phyloP scores from a whole-genome alignment of 192 early-diverging fungal genomes.

The Backusella australiensis region DNA sequence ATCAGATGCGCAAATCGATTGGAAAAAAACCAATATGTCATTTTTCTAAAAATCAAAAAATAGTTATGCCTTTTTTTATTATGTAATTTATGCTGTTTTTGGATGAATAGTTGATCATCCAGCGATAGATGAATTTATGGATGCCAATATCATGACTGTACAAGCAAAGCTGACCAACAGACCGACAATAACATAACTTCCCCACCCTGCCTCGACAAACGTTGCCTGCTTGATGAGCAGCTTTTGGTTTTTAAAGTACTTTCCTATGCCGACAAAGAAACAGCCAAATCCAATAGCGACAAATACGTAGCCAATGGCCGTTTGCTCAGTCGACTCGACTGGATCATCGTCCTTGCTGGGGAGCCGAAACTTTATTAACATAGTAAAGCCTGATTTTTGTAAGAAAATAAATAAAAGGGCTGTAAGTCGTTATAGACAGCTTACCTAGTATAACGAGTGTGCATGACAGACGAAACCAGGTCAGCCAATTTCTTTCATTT shows the following conservation, averaged over 20 bases:
- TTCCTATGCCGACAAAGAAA: constrained; percentile 19
- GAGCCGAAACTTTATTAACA: constrained; percentile 29
- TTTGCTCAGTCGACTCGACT: background rate
- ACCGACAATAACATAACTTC: constrained; percentile 19
- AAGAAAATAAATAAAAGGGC: background rate
- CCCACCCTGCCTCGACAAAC: constrained; percentile 34
- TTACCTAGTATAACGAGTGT: constrained; percentile 36
- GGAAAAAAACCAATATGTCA: too few species aligned
- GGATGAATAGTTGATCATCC: background rate
- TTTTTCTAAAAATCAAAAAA: background rate
- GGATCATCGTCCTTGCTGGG: background rate
- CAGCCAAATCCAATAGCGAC: constrained; percentile 20
- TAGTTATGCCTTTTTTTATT: background rate
- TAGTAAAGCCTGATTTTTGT: constrained; percentile 25
- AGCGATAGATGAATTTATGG: background rate
- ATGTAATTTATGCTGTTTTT: background rate
- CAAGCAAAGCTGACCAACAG: constrained; percentile 23
- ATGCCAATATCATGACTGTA: constrained; percentile 26
- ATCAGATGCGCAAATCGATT: too few species aligned
- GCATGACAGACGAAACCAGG: constrained; percentile 25
- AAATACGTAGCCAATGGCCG: constrained; percentile 25
- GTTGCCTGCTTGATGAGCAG: constrained; percentile 9
- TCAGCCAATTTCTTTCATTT: constrained; percentile 35
- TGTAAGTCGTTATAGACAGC: background rate
- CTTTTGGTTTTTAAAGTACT: constrained; percentile 29